A percentile compares a stretch with the other conserved stretches of the same genome.
Evolutionary conservation across 208 protist genomes (phyloP).

Genomic region (Angomonas deanei): DNA sequence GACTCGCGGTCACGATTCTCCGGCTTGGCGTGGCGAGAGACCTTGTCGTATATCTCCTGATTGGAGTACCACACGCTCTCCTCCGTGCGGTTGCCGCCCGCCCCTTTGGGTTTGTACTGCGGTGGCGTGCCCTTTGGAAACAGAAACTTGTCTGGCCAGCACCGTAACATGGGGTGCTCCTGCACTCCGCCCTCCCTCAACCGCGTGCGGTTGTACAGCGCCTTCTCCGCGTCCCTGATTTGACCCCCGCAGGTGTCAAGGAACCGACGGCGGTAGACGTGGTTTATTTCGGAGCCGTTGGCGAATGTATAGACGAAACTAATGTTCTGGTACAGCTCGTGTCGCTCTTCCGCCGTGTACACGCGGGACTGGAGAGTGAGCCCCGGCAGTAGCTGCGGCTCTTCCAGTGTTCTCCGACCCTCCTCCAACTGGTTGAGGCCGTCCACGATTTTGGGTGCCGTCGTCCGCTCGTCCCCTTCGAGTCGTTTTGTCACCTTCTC

Average conservation of each 20-base stretch:
- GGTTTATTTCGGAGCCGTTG: conserved; percentile 89
- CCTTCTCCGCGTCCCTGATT: background rate
- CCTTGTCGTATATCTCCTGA: background rate
- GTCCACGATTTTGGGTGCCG: too few relatives aligned
- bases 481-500: too few relatives aligned
- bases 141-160: background rate
- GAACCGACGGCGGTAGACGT: conserved; percentile 30
- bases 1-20: conserved; percentile 59
- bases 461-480: too few relatives aligned
- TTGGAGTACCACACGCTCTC: too few relatives aligned
- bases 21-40: background rate
- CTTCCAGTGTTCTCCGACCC: too few relatives aligned
- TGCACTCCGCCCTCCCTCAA: background rate
- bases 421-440: too few relatives aligned
- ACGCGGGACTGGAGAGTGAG: too few relatives aligned
- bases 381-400: too few relatives aligned
- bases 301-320: conserved; percentile 96
- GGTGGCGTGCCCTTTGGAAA: background rate
- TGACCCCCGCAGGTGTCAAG: background rate
- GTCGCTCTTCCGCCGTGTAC: conserved; percentile 14
- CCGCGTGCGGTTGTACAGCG: background rate
- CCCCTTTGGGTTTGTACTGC: too few relatives aligned
- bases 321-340: conserved; percentile 31
- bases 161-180: background rate
- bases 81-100: too few relatives aligned